Conservation (phyloP, 1,284 basidiomycete genomes). For the Wolfiporia cocos region DNA sequence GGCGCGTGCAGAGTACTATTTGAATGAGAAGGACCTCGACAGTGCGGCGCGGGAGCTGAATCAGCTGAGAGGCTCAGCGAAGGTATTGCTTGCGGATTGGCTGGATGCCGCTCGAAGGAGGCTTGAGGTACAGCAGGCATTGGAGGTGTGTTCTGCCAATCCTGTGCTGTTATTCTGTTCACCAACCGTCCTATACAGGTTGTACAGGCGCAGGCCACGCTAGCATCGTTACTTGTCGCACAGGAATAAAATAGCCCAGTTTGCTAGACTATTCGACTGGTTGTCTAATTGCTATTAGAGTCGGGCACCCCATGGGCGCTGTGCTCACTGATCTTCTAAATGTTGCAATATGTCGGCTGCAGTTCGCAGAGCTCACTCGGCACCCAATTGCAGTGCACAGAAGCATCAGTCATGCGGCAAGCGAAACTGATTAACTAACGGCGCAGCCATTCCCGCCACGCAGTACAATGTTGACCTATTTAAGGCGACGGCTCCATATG, state of each 20-base stretch:
- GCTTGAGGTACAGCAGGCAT: constrained; percentile 89
- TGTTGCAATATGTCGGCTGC: too few species aligned
- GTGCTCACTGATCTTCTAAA: too few species aligned
- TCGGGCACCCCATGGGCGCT: too few species aligned
- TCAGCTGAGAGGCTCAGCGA: constrained; percentile 83
- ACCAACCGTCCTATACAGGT: constrained; percentile 41
- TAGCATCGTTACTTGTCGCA: constrained; percentile 58
- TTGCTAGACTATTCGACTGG: too few species aligned
- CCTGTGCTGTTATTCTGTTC: background rate
- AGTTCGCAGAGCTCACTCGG: too few species aligned
- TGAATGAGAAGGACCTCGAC: constrained; percentile 93
- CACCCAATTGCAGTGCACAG: too few species aligned
- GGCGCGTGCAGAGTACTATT: constrained; percentile 84
- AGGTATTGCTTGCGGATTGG: constrained; percentile 85
- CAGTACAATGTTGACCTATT: too few species aligned
- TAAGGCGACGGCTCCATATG: too few species aligned
- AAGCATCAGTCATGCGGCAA: too few species aligned
- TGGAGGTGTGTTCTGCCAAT: constrained; percentile 62
- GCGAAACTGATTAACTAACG: too few species aligned
- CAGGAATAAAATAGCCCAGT: constrained; percentile 29
- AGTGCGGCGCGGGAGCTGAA: constrained; percentile 90
- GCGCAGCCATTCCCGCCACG: too few species aligned
- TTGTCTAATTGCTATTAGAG: too few species aligned
- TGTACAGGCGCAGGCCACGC: constrained; percentile 77
- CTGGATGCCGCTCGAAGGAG: constrained; percentile 83